phyloP scores from a whole-genome alignment of 1,284 basidiomycete genomes.

The Microbotryum silenes-acaulis region DNA sequence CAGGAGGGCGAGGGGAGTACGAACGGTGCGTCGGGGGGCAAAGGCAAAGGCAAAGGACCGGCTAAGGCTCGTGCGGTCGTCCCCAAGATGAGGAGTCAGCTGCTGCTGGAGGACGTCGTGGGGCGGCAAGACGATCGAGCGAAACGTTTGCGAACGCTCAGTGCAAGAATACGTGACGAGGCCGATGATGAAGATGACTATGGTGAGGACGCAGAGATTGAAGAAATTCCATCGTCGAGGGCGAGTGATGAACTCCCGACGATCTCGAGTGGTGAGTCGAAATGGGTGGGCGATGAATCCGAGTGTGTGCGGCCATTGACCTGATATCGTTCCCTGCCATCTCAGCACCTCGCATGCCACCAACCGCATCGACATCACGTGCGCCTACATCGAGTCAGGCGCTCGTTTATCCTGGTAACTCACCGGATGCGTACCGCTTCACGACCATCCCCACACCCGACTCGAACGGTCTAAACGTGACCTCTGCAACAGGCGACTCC shows the following conservation, averaged over 20 bases:
- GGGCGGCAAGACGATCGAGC: constrained; percentile 28
- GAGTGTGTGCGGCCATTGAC: background rate
- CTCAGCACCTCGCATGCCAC: constrained; percentile 3
- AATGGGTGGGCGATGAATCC: too few relatives aligned
- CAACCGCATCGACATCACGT: background rate
- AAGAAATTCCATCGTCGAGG: constrained; percentile 28
- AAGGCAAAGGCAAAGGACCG: constrained; percentile 13
- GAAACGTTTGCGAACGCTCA: background rate
- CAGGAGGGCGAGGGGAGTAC: constrained; percentile 41
- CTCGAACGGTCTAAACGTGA: constrained; percentile 8
- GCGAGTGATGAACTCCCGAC: constrained; percentile 17
- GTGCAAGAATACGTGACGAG: background rate
- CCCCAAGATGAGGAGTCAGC: constrained; percentile 49
- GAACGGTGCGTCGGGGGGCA: constrained; percentile 31
- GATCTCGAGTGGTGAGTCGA: constrained; percentile 19
- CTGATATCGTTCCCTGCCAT: background rate
- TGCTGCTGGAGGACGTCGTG: constrained; percentile 59
- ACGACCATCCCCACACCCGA: constrained; percentile 13
- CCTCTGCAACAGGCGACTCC: background rate
- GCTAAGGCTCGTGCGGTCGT: constrained; percentile 44
- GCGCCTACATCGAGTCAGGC: background rate
- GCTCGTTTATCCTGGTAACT: background rate
- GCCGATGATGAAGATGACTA: constrained; percentile 38
- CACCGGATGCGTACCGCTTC: constrained; percentile 26
- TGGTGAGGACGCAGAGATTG: constrained; percentile 37